phyloP scores from a whole-genome alignment of 768 basidiomycete genomes.

The Collybia mongolica region DNA sequence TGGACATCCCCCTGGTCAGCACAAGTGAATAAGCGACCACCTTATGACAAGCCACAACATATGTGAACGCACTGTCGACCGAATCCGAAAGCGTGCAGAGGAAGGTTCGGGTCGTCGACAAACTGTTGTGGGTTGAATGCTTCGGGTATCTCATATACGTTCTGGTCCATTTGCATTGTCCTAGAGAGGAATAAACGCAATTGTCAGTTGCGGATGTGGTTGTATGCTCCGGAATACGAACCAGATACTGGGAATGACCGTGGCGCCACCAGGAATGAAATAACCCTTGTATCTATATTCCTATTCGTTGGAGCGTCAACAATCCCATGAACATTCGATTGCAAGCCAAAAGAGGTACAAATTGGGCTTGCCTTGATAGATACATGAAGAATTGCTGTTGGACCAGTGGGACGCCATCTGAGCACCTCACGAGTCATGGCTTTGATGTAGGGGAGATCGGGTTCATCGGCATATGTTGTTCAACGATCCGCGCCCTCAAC shows the following conservation, averaged over 20 bases:
- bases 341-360: too few species aligned
- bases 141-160: background rate
- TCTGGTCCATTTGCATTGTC: background rate
- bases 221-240: too few species aligned
- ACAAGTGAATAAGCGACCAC: background rate
- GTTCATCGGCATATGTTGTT: constrained; percentile 20
- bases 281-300: constrained; percentile 28
- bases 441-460: constrained; percentile 21
- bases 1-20: background rate
- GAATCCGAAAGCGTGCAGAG: constrained; percentile 4
- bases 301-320: too few species aligned
- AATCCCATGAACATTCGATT: too few species aligned
- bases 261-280: constrained; percentile 27
- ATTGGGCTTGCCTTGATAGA: background rate
- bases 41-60: background rate
- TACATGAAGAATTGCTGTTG: background rate
- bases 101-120: background rate
- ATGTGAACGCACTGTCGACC: background rate
- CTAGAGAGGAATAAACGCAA: background rate
- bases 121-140: background rate
- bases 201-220: too few species aligned
- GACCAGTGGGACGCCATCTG: constrained; percentile 12
- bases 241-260: constrained; percentile 29
- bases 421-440: constrained; percentile 22
- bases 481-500: constrained; percentile 20